A percentile compares a stretch with the other conserved stretches of the same genome.
Conservation (phyloP, 208 protist species). For the Leishmania amazonensis region DNA sequence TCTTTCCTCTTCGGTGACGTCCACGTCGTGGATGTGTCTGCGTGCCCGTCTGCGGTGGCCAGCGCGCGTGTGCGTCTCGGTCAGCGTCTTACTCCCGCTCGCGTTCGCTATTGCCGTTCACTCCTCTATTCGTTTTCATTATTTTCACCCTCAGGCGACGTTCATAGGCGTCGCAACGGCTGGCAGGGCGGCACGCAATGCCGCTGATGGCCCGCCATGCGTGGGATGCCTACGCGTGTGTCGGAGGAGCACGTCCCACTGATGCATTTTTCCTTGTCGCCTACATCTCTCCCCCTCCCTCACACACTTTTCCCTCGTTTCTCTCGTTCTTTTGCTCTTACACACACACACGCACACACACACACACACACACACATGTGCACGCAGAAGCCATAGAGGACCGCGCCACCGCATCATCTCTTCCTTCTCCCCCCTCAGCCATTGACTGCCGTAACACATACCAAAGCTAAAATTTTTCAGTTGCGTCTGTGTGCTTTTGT, state of each 20-base stretch:
- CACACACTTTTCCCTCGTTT: neutral
- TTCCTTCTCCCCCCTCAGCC: conserved; percentile 2
- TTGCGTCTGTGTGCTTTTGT: neutral
- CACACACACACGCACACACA: neutral
- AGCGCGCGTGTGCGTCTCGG: neutral
- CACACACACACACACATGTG: neutral
- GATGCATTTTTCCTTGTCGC: neutral
- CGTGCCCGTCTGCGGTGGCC: neutral
- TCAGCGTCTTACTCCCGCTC: neutral
- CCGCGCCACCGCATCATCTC: neutral
- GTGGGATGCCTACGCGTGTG: neutral
- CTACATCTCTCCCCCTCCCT: neutral
- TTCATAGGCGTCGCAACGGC: neutral
- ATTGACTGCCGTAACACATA: neutral
- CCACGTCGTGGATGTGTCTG: neutral
- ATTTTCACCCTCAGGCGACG: neutral
- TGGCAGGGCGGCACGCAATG: neutral
- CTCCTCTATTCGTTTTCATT: neutral
- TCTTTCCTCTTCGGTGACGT: neutral
- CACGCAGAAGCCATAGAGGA: conserved; percentile 2
- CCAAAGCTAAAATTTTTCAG: neutral
- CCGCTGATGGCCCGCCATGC: neutral
- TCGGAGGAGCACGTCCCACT: neutral
- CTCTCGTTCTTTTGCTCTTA: neutral
- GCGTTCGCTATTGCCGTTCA: neutral